A percentile compares a stretch with the other conserved stretches of the same genome.
Conservation (phyloP, 2,329 filamentous ascomycete species). For the Colletotrichum magnum region DNA sequence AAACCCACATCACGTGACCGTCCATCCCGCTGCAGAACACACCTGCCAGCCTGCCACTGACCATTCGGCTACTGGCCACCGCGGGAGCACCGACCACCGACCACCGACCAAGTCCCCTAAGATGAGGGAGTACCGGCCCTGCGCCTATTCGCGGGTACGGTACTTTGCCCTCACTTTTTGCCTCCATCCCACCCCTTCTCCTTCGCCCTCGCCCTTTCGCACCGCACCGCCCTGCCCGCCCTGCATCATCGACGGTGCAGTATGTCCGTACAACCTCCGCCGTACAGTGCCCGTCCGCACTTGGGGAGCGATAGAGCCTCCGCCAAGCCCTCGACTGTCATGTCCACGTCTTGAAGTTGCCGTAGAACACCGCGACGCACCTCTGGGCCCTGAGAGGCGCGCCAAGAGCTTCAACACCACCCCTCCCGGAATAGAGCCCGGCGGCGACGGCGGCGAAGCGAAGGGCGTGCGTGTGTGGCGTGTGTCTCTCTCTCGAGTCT, state of each 20-base stretch:
- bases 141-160: too few species aligned
- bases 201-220: not conserved
- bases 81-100: conserved; percentile 5
- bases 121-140: too few species aligned
- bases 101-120: not conserved
- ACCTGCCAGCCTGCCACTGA: not conserved
- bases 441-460: conserved; percentile 14
- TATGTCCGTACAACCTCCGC: conserved; percentile 29
- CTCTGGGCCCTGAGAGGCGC: conserved; percentile 16
- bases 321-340: conserved; percentile 38
- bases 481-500: too few species aligned
- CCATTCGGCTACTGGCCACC: too few species aligned
- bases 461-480: conserved; percentile 9
- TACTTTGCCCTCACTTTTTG: too few species aligned
- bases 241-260: not conserved
- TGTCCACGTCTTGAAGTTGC: conserved; percentile 33
- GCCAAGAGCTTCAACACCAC: conserved; percentile 26
- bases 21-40: conserved; percentile 1
- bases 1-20: conserved; percentile 37
- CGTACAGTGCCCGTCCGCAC: conserved; percentile 28
- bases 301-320: conserved; percentile 24
- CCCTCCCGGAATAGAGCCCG: conserved; percentile 34
- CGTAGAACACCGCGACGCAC: conserved; percentile 19
- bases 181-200: too few species aligned
- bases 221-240: conserved; percentile 8